Evolutionary conservation across 176 grass and related monocot genomes (phyloP).

Genomic region (Cenchrus fungigraminus): DNA sequence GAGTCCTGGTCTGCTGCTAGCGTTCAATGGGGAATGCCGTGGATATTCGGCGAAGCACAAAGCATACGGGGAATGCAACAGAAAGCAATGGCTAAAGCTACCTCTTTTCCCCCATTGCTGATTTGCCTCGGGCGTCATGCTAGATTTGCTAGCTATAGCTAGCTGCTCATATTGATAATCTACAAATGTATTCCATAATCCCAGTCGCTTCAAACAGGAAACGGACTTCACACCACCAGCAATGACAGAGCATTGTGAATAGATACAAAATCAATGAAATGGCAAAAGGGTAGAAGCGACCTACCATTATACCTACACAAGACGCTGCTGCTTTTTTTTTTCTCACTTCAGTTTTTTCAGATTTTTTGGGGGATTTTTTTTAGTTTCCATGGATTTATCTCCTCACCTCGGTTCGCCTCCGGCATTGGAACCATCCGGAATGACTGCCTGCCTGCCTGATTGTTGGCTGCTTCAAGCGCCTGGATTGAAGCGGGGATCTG

Average conservation of each 20-base stretch:
- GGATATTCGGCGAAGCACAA: constrained; percentile 8
- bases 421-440: constrained; percentile 10
- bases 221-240: constrained; percentile 28
- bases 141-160: not conserved
- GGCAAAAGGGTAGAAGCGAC: constrained; percentile 23
- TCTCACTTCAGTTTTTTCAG: not conserved
- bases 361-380: not conserved
- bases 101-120: not conserved
- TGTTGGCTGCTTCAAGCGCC: constrained; percentile 40
- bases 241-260: constrained; percentile 19
- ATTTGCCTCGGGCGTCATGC: not conserved
- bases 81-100: constrained; percentile 35
- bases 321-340: not conserved
- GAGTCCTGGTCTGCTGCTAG: not conserved
- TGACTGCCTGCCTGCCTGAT: not conserved
- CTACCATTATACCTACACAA: constrained; percentile 31
- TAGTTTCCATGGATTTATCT: constrained; percentile 30
- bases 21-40: constrained; percentile 17
- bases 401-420: constrained; percentile 12
- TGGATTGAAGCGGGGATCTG: constrained; percentile 51
- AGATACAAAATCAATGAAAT: constrained; percentile 36
- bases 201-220: not conserved
- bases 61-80: constrained; percentile 19
- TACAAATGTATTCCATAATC: not conserved
- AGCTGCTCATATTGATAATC: not conserved